Evolutionary conservation across 257 asterid genomes (phyloP).

Genomic region (Scutellaria galericulata): DNA sequence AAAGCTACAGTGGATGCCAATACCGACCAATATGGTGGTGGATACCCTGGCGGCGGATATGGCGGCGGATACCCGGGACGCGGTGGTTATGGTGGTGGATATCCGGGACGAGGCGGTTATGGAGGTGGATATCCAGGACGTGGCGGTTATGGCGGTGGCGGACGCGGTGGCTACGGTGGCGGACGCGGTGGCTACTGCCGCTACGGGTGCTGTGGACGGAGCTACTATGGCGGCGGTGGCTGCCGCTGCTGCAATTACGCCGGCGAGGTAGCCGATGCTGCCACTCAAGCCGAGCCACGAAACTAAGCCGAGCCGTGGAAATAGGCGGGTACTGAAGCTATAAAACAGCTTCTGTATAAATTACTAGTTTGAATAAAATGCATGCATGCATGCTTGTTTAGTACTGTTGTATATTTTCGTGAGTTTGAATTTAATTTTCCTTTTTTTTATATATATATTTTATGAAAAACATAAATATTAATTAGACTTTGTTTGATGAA

Average conservation of each 20-base stretch:
- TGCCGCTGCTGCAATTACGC: slow-evolving; percentile 35
- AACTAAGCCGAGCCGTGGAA: slow-evolving; percentile 14
- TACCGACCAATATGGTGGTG: neutral
- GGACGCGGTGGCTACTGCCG: slow-evolving; percentile 19
- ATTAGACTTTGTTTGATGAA: no score
- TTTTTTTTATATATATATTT: no score
- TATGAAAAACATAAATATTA: no score
- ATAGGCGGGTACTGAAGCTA: neutral
- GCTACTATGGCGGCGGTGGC: slow-evolving; percentile 11
- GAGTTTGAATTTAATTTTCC: no score
- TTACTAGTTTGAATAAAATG: no score
- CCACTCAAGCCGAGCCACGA: neutral
- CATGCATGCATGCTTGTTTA: no score
- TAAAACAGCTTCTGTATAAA: no score
- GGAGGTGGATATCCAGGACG: neutral
- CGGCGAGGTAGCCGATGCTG: slow-evolving; percentile 9
- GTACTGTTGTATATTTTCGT: no score
- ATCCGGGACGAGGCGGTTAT: neutral
- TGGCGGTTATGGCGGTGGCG: neutral
- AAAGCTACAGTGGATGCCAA: no score
- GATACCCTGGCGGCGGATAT: no score
- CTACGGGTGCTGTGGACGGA: slow-evolving; percentile 23
- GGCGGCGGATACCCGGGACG: neutral
- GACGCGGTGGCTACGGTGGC: neutral
- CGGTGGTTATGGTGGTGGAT: neutral